Conservation (phyloP, 352 stramenopile species). For the Blastocystis sp. region DNA sequence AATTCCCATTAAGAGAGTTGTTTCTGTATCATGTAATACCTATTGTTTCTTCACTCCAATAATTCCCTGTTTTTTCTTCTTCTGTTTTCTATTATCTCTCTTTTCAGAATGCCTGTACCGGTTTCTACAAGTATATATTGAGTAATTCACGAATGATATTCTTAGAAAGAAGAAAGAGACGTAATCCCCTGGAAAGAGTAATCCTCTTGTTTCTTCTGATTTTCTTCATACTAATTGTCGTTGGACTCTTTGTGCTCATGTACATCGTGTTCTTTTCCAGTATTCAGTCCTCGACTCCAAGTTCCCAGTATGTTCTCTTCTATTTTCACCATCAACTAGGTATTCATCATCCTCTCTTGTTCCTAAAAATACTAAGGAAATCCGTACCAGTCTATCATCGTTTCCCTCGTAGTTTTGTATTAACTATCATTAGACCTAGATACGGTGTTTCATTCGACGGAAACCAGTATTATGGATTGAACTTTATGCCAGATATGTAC, state of each 20-base stretch:
- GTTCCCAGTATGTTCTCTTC: neutral
- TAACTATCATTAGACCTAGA: neutral
- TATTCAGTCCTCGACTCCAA: neutral
- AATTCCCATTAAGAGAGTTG: slow-evolving; percentile 38
- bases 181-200: slow-evolving; percentile 39
- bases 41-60: neutral
- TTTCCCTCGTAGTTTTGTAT: slow-evolving; percentile 4
- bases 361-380: slow-evolving; percentile 11
- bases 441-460: slow-evolving; percentile 27
- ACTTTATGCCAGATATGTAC: neutral
- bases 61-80: slow-evolving; percentile 9
- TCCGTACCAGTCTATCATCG: slow-evolving; percentile 2
- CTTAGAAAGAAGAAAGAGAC: slow-evolving; percentile 43
- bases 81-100: neutral
- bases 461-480: neutral
- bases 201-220: slow-evolving; percentile 37
- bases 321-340: neutral
- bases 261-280: slow-evolving; percentile 21
- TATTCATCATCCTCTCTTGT: neutral
- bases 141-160: neutral
- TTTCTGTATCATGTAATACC: too few species aligned
- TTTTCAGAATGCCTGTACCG: neutral
- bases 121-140: neutral
- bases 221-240: slow-evolving; percentile 47
- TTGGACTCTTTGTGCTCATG: slow-evolving; percentile 7